Evolutionary conservation across 2,329 filamentous ascomycete genomes (phyloP), one percentile per base, ranked within the genome.

Genomic region (Cryphonectria nitschkei): DNA sequence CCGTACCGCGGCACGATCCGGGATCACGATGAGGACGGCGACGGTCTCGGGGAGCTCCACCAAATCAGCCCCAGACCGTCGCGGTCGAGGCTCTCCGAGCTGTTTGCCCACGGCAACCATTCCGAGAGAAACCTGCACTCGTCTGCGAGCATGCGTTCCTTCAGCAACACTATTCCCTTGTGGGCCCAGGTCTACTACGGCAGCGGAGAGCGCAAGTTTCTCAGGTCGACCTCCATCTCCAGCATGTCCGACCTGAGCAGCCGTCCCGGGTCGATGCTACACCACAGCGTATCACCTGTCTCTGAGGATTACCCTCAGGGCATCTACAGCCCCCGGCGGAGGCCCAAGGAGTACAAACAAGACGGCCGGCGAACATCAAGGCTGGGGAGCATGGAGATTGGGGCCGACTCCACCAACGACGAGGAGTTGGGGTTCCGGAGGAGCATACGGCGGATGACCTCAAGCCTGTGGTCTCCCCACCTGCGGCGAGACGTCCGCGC

Each of bases 401-500:
- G 77, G 4, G 79, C 81, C 9, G 79, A 77, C n/a, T 76, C 79
- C 19, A 79, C 81, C 16, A 75, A 74, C 8, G 71, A 77, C 70
- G 68, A 71, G 22, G 76, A 75, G 43, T 74, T 78, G 50, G 76
- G 73, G 50, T 74, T 79, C 16, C 78, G 77, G 22, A 76, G 76
- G 14, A 75, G 77, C 16, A 74, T 81, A 19, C 79, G 78, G 74
- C 86, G 87, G 78, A 86, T 86, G 75, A 83, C 85, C 68, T 87
- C 90, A 52, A 86, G 88, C 74, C 85, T 92, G 73, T 93, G 91
- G 90, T 93, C 91, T 3, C 92, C 92, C 13, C 92, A 94, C 80
- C 81, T 95, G 41, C 86, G 87, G 66, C 83, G 84, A 16, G 92
- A 94, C 77, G 85, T 87, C 70, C 84, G 90, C 22, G 84, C 87